Conservation (phyloP, 441 rosid genomes). For the Corymbia citriodora region DNA sequence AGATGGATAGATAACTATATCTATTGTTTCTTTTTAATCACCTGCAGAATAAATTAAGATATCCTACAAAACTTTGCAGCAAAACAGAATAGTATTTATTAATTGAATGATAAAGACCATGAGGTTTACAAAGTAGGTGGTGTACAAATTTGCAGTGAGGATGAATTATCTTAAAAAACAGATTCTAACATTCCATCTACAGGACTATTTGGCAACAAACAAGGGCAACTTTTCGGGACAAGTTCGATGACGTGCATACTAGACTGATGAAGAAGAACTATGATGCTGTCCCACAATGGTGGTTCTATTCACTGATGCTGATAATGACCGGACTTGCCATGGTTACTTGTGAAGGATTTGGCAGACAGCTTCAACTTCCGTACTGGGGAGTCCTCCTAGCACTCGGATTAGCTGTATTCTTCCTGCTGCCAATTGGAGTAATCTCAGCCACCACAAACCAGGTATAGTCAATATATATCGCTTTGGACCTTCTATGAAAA, state of each 20-base stretch:
- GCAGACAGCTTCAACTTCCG: conserved; percentile 37
- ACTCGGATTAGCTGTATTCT: conserved; percentile 22
- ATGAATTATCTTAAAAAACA: background rate
- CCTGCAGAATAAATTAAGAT: background rate
- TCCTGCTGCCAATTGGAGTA: conserved; percentile 37
- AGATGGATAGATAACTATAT: background rate
- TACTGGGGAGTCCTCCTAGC: conserved; percentile 43
- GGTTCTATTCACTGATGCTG: conserved; percentile 21
- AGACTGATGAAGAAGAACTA: conserved; percentile 33
- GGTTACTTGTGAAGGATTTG: conserved; percentile 38
- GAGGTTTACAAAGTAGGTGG: background rate
- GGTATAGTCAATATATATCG: conserved; percentile 6
- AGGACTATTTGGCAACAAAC: conserved; percentile 35
- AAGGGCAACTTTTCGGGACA: conserved; percentile 18
- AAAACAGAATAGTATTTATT: background rate
- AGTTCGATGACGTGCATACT: conserved; percentile 31
- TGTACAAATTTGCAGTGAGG: background rate
- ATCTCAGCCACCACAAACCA: conserved; percentile 45
- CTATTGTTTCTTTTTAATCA: background rate
- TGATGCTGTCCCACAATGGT: conserved; percentile 26
- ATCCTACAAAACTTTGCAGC: background rate
- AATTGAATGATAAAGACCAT: background rate
- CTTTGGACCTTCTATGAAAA: background rate
- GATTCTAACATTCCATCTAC: background rate
- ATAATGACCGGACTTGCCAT: conserved; percentile 18